A percentile compares a stretch with the other conserved stretches of the same genome.
phyloP scores from a whole-genome alignment of 768 basidiomycete genomes.

The Lyophyllum semitale region DNA sequence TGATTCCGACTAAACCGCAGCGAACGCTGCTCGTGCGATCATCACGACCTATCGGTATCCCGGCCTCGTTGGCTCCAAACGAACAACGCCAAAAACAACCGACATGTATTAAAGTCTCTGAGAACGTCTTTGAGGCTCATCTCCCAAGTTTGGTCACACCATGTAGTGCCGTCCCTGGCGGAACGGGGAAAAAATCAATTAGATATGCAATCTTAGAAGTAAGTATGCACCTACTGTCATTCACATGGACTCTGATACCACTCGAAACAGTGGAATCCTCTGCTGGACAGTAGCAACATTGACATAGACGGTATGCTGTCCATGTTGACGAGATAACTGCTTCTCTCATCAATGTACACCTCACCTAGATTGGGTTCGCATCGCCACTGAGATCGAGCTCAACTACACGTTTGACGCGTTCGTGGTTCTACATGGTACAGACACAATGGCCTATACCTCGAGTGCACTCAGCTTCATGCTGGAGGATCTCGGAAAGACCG shows the following conservation, averaged over 20 bases:
- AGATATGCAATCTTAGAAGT: slow-evolving; percentile 88
- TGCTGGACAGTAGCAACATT: slow-evolving; percentile 89
- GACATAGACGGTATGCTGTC: slow-evolving; percentile 67
- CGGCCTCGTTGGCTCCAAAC: slow-evolving; percentile 35
- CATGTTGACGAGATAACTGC: background rate
- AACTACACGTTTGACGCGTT: slow-evolving; percentile 94
- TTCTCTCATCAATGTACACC: background rate
- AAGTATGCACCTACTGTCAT: slow-evolving; percentile 13
- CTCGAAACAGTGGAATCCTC: slow-evolving; percentile 70
- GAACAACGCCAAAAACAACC: slow-evolving; percentile 30
- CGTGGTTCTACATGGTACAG: slow-evolving; percentile 87
- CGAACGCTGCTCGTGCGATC: slow-evolving; percentile 65
- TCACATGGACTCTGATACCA: slow-evolving; percentile 12
- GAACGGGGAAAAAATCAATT: slow-evolving; percentile 66
- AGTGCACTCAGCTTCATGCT: slow-evolving; percentile 89
- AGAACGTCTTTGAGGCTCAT: slow-evolving; percentile 70
- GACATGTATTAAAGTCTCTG: slow-evolving; percentile 52
- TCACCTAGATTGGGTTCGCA: slow-evolving; percentile 79
- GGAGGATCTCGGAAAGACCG: slow-evolving; percentile 91
- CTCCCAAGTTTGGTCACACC: slow-evolving; percentile 82
- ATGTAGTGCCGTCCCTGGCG: slow-evolving; percentile 61
- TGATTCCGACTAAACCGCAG: slow-evolving; percentile 27
- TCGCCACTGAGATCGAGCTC: slow-evolving; percentile 90
- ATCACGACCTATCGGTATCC: slow-evolving; percentile 61
- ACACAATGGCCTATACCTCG: slow-evolving; percentile 89